Evolutionary conservation across 805 yeast species (phyloP).

Genomic region (Schizosaccharomyces japonicus): DNA sequence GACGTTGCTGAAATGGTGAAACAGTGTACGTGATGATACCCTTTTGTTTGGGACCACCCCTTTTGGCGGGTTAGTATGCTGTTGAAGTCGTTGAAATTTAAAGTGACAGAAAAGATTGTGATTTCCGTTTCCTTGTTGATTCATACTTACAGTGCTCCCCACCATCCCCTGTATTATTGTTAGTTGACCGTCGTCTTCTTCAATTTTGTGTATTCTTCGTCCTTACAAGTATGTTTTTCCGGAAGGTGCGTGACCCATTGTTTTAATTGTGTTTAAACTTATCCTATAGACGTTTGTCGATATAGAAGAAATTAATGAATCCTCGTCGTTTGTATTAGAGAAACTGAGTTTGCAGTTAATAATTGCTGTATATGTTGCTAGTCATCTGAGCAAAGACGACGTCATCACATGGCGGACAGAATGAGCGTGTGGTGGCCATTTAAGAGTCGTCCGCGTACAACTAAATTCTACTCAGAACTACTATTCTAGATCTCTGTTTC

Average conservation of each 20-base stretch:
- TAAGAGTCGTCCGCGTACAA: no score
- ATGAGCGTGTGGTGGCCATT: no score
- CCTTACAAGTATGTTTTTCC: slow-evolving; percentile 3
- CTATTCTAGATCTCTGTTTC: no score
- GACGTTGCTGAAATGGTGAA: slow-evolving; percentile 82
- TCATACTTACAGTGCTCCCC: slow-evolving; percentile 62
- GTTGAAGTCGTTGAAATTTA: not conserved
- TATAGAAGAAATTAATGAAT: no score
- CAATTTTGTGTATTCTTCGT: not conserved
- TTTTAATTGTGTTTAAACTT: no score
- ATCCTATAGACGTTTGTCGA: no score
- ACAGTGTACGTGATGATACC: slow-evolving; percentile 63
- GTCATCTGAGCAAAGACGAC: no score
- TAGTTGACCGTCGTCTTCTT: slow-evolving; percentile 5
- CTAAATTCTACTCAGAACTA: no score
- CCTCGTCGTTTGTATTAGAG: no score
- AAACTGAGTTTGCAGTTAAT: no score
- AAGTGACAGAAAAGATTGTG: not conserved
- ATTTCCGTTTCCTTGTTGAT: not conserved
- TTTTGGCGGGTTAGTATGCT: not conserved
- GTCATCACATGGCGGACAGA: no score
- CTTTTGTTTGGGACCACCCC: slow-evolving; percentile 56
- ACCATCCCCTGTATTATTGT: slow-evolving; percentile 69
- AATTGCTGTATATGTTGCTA: no score
- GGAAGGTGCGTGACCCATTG: not conserved